Evolutionary conservation across 768 basidiomycete genomes (phyloP).

Genomic region (Strobilomyces echinocephalus): DNA sequence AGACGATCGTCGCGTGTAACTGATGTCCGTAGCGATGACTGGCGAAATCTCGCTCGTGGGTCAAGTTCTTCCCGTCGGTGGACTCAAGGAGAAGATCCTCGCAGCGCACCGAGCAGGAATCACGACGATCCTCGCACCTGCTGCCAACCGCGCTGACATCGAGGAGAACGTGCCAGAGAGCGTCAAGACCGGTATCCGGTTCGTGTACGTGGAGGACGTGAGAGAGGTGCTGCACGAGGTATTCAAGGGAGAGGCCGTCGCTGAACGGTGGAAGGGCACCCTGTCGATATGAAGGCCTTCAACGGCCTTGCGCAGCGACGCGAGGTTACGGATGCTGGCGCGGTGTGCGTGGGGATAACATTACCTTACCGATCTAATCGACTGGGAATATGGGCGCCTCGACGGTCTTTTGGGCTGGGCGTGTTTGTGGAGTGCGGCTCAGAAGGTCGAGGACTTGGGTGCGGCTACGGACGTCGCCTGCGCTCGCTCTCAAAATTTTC

Average conservation of each 20-base stretch:
- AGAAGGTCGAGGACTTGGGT: neutral
- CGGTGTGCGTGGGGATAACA: neutral
- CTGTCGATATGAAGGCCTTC: constrained; percentile 29
- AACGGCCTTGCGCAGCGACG: neutral
- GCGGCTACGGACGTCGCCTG: neutral
- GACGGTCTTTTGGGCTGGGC: neutral
- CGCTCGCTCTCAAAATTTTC: neutral
- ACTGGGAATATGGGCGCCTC: neutral
- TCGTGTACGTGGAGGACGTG: constrained; percentile 94
- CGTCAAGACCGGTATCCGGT: constrained; percentile 90
- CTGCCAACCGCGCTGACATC: constrained; percentile 88
- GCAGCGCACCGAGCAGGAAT: constrained; percentile 97
- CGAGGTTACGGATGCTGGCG: neutral
- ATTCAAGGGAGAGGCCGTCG: constrained; percentile 59
- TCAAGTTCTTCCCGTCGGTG: constrained; percentile 93
- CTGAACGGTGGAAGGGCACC: constrained; percentile 67
- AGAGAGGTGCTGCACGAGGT: constrained; percentile 85
- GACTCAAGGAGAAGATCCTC: constrained; percentile 92
- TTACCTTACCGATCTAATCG: constrained; percentile 3
- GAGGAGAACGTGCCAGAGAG: constrained; percentile 96
- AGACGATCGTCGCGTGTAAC: neutral
- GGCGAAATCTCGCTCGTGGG: constrained; percentile 97
- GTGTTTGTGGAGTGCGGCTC: neutral
- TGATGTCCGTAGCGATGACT: constrained; percentile 72
- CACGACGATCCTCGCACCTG: constrained; percentile 83